Evolutionary conservation across 1,284 basidiomycete genomes (phyloP).

Genomic region (Ustilago cynodontis): DNA sequence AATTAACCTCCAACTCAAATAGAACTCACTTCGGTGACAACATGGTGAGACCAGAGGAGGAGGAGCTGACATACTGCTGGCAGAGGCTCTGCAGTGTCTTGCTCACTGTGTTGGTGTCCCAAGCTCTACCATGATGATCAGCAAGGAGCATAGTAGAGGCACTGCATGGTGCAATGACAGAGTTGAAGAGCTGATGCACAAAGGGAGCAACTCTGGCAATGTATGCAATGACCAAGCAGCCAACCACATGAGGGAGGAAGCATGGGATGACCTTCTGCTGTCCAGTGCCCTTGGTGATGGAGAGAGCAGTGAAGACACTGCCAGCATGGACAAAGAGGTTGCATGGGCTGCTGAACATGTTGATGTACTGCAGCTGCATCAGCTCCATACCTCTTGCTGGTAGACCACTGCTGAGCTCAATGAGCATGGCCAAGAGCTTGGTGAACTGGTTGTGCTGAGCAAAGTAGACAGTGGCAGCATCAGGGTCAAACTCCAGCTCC

Average conservation of each 20-base stretch:
- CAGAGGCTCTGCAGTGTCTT: constrained; percentile 1
- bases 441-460: constrained; percentile 1
- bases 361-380: constrained; percentile 8
- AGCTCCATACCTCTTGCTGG: constrained; percentile 9
- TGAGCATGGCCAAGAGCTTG: constrained; percentile 3
- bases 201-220: background rate
- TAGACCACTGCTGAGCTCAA: constrained; percentile 4
- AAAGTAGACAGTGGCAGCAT: background rate
- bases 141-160: background rate
- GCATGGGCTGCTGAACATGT: background rate
- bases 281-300: constrained; percentile 1
- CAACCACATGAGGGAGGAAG: constrained; percentile 8
- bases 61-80: background rate
- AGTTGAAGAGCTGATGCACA: background rate
- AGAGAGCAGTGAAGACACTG: background rate
- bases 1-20: too few species aligned
- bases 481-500: background rate
- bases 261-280: constrained; percentile 2
- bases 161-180: background rate
- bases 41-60: constrained; percentile 2
- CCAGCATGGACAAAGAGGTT: constrained; percentile 5
- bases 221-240: background rate
- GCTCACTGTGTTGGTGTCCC: background rate
- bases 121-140: background rate
- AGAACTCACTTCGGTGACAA: too few species aligned